These are phyloP conservation scores for Salix purpurea DNA, from an alignment of 345 rosid species.

Conservation along the genomic window DNA sequence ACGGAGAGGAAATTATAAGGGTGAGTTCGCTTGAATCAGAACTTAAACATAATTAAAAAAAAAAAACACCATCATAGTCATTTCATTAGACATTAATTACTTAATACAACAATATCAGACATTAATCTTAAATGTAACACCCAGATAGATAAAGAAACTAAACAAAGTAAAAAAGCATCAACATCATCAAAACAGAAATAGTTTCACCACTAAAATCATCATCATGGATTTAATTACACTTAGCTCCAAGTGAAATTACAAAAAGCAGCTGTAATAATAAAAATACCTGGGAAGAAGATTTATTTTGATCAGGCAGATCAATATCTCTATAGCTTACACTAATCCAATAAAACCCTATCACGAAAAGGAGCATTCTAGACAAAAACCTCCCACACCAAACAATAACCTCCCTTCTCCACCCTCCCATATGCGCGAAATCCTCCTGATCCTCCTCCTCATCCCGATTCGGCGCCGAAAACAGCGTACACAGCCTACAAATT, in stretches of 20 bases:
- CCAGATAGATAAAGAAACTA: not conserved
- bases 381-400: constrained; percentile 64
- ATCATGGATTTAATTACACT: not conserved
- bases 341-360: constrained; percentile 94
- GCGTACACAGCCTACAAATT: constrained; percentile 78
- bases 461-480: constrained; percentile 67
- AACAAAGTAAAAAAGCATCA: not conserved
- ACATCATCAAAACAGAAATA: not conserved
- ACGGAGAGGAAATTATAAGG: not conserved
- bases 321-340: constrained; percentile 40
- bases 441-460: constrained; percentile 65
- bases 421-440: constrained; percentile 87
- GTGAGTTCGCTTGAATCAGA: not conserved
- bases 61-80: not conserved
- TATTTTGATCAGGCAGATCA: constrained; percentile 7
- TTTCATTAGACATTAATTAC: not conserved
- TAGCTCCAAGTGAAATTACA: not conserved
- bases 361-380: constrained; percentile 66
- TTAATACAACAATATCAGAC: not conserved
- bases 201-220: not conserved
- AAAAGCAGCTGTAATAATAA: not conserved
- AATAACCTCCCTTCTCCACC: constrained; percentile 80
- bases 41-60: not conserved
- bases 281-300: constrained; percentile 30
- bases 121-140: too few relatives aligned